Conservation (phyloP, 495 filamentous ascomycete species). For the Daldinia childiae region DNA sequence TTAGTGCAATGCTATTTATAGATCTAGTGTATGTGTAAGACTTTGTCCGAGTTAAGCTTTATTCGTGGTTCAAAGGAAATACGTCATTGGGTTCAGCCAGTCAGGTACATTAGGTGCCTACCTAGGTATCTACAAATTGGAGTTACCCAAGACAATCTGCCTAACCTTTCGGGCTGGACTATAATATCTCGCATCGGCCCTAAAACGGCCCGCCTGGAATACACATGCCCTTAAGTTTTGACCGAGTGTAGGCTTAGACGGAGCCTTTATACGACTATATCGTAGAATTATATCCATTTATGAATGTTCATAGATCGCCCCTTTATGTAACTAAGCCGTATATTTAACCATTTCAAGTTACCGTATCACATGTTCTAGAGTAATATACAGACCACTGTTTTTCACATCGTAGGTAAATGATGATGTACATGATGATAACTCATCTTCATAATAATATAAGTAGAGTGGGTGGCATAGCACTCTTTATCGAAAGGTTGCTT, state of each 20-base stretch:
- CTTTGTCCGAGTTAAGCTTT: background rate
- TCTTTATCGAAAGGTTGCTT: no score
- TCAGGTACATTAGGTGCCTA: background rate
- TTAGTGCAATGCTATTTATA: conserved; percentile 30
- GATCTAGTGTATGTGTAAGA: conserved; percentile 13
- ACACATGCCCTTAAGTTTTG: background rate
- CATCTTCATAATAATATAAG: no score
- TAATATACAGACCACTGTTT: no score
- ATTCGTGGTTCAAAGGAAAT: background rate
- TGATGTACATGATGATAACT: no score
- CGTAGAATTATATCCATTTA: background rate
- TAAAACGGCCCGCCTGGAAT: background rate
- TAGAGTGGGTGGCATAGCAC: no score
- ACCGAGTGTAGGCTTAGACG: conserved; percentile 1
- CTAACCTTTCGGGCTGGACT: background rate
- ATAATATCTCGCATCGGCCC: conserved; percentile 1
- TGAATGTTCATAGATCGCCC: no score
- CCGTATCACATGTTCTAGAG: no score
- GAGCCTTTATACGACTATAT: background rate
- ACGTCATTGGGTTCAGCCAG: background rate
- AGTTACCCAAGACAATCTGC: background rate
- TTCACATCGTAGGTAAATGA: no score
- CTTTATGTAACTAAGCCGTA: no score
- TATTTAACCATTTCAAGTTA: no score
- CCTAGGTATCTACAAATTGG: background rate